Evolutionary conservation across 495 filamentous ascomycete species (phyloP).

Genomic region (Darksidea phi): DNA sequence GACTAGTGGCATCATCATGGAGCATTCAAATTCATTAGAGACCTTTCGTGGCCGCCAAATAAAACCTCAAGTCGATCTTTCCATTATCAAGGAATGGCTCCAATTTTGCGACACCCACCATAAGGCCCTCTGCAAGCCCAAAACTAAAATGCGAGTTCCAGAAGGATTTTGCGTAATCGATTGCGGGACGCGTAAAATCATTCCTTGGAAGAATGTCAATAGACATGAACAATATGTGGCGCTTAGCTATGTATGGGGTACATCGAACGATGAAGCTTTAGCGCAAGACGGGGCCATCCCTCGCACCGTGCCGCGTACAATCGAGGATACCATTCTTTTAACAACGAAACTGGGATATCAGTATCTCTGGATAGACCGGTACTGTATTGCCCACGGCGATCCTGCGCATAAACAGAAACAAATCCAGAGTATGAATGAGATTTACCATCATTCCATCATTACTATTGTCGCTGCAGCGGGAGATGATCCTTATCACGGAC

Average conservation of each 20-base stretch:
- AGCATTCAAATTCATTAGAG: too few relatives aligned
- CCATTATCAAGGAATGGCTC: too few relatives aligned
- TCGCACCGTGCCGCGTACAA: background rate
- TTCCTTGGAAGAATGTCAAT: too few relatives aligned
- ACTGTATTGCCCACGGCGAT: background rate
- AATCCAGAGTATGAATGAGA: background rate
- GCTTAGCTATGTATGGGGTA: background rate
- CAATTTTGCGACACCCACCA: too few relatives aligned
- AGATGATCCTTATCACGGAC: background rate
- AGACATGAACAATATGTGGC: background rate
- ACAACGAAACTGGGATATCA: background rate
- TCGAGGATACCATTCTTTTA: background rate
- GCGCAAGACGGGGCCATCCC: background rate
- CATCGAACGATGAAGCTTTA: too few relatives aligned
- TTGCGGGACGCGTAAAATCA: too few relatives aligned
- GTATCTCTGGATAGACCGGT: background rate
- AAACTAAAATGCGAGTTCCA: too few relatives aligned
- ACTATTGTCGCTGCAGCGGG: background rate
- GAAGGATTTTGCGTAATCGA: too few relatives aligned
- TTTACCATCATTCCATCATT: background rate
- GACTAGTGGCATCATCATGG: too few relatives aligned
- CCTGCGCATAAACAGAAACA: background rate
- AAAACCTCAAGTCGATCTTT: too few relatives aligned
- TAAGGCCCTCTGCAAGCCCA: too few relatives aligned
- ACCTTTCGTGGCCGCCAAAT: too few relatives aligned